Evolutionary conservation across 2,329 filamentous ascomycete species (phyloP).

Genomic region (Elsinoe ampelina): DNA sequence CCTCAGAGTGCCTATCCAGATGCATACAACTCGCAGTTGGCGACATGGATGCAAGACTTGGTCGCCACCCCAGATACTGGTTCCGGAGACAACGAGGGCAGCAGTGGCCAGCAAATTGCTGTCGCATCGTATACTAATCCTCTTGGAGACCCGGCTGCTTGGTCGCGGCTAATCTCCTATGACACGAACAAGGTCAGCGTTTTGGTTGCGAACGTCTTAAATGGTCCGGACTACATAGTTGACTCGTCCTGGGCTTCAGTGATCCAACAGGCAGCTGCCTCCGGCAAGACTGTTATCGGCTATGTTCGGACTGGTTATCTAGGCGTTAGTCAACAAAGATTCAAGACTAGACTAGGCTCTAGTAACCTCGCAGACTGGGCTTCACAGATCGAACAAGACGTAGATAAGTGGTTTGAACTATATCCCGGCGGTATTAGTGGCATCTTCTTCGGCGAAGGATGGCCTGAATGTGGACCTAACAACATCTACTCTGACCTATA

Average conservation of each 20-base stretch:
- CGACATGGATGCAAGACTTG: too few relatives aligned
- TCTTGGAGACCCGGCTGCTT: not conserved
- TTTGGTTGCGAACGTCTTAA: not conserved
- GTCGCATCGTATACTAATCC: slow-evolving; percentile 7
- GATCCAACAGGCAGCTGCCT: not conserved
- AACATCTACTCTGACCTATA: slow-evolving; percentile 24
- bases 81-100: too few relatives aligned
- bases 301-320: slow-evolving; percentile 10
- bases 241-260: not conserved
- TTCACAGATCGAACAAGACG: slow-evolving; percentile 21
- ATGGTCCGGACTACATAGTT: not conserved
- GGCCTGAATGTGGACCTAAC: slow-evolving; percentile 23
- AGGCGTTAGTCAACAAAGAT: not conserved
- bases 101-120: not conserved
- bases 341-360: slow-evolving; percentile 20
- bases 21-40: too few relatives aligned
- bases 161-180: not conserved
- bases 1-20: too few relatives aligned
- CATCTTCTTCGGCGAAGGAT: slow-evolving; percentile 30
- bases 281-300: not conserved
- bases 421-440: slow-evolving; percentile 24
- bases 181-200: not conserved
- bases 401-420: slow-evolving; percentile 23
- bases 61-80: too few relatives aligned
- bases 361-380: slow-evolving; percentile 19